These are phyloP conservation scores for Artomyces pyxidatus DNA, from an alignment of 768 basidiomycete species.

Conservation along the genomic window DNA sequence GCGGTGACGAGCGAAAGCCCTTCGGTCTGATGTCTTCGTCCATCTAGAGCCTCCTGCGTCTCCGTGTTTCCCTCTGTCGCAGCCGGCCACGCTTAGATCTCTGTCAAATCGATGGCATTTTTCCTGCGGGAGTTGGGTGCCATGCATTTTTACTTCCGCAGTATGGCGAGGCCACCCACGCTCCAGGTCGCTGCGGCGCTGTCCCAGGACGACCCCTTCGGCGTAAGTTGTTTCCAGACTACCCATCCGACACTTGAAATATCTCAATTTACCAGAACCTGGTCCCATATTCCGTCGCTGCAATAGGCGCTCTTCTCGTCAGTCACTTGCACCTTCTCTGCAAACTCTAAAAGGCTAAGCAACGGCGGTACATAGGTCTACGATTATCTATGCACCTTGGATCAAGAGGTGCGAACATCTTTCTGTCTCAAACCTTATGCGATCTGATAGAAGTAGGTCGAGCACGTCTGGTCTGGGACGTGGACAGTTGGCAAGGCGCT, in stretches of 20 bases:
- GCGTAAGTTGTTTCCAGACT: not conserved
- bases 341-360: not conserved
- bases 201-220: not conserved
- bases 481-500: constrained; percentile 25
- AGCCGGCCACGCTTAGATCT: too few species aligned
- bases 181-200: not conserved
- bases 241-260: not conserved
- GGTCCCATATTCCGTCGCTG: not conserved
- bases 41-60: too few species aligned
- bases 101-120: too few species aligned
- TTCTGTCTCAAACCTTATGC: not conserved
- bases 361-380: constrained; percentile 21
- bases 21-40: too few species aligned
- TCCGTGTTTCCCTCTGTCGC: too few species aligned
- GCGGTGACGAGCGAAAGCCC: too few species aligned
- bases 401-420: constrained; percentile 24
- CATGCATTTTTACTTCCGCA: too few species aligned
- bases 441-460: constrained; percentile 18
- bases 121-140: too few species aligned
- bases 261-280: not conserved
- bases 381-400: constrained; percentile 29
- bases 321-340: not conserved
- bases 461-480: constrained; percentile 27
- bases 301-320: not conserved
- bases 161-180: too few species aligned